A percentile compares a stretch with the other conserved stretches of the same genome.
Conservation (phyloP, 2,329 filamentous ascomycete genomes). For the Colletotrichum cordylinicola region DNA sequence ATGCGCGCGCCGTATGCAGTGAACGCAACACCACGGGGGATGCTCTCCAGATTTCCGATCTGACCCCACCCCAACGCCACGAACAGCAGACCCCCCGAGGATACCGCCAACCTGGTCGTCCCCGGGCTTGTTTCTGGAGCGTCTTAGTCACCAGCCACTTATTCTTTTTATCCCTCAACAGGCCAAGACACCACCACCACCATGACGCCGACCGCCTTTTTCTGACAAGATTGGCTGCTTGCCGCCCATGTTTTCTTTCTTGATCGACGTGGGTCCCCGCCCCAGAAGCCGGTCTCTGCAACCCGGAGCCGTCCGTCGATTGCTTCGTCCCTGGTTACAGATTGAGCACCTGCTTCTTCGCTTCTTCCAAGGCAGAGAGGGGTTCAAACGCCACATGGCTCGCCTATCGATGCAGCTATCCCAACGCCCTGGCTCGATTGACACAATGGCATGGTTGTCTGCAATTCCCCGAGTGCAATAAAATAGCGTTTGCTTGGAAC, state of each 20-base stretch:
- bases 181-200: neutral
- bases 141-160: neutral
- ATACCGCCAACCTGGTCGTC: slow-evolving; percentile 16
- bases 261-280: neutral
- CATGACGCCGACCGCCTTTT: neutral
- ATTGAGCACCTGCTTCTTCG: neutral
- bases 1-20: neutral
- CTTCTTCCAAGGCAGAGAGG: neutral
- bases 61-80: slow-evolving; percentile 3
- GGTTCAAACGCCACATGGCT: neutral
- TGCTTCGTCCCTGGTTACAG: neutral
- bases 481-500: neutral
- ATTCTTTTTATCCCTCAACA: neutral
- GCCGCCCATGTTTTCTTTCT: neutral
- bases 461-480: neutral
- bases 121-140: slow-evolving; percentile 1
- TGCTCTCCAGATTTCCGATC: slow-evolving; percentile 14
- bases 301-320: neutral
- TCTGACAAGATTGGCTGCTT: neutral
- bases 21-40: slow-evolving; percentile 9
- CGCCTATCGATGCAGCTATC: neutral
- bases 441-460: neutral
- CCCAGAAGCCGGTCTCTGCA: neutral
- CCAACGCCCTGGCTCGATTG: neutral
- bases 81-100: slow-evolving; percentile 2